A percentile compares a stretch with the other conserved stretches of the same genome.
These are phyloP conservation scores for Kickxella alabastrina DNA, from an alignment of 192 early-diverging fungal species.

Conservation along the genomic window DNA sequence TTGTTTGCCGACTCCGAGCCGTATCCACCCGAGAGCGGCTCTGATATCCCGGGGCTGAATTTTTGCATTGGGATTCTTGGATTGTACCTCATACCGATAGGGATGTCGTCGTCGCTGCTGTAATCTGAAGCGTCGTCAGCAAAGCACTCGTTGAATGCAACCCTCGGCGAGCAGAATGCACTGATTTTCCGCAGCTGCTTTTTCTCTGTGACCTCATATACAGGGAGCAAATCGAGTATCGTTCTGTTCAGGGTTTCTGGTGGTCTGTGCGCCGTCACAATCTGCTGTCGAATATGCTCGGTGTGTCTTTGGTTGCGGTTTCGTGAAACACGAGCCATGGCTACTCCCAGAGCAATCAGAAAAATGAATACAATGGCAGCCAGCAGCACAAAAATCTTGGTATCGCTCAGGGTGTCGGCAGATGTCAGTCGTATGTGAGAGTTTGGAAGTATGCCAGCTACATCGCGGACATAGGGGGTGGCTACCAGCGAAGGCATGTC, in stretches of 20 bases:
- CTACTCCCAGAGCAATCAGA: slow-evolving; percentile 47
- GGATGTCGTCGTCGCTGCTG: background rate
- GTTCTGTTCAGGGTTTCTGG: slow-evolving; percentile 49
- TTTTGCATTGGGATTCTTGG: slow-evolving; percentile 4
- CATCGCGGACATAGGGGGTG: slow-evolving; percentile 1
- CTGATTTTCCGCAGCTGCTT: slow-evolving; percentile 31
- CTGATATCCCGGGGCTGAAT: background rate
- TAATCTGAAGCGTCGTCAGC: slow-evolving; percentile 6
- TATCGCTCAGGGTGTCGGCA: slow-evolving; percentile 47
- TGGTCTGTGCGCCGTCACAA: slow-evolving; percentile 13
- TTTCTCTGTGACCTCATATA: slow-evolving; percentile 47
- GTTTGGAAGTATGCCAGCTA: slow-evolving; percentile 7
- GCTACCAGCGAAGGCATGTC: no score
- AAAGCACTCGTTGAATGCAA: slow-evolving; percentile 24
- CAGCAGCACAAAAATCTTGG: slow-evolving; percentile 51
- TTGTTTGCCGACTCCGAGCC: slow-evolving; percentile 17
- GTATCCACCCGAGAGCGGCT: slow-evolving; percentile 10
- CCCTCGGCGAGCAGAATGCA: slow-evolving; percentile 6
- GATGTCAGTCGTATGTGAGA: slow-evolving; percentile 6
- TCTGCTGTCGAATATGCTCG: slow-evolving; percentile 21
- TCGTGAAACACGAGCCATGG: slow-evolving; percentile 48
- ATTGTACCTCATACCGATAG: no score
- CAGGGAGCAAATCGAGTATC: slow-evolving; percentile 44
- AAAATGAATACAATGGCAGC: slow-evolving; percentile 51
- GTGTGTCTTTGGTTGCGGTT: slow-evolving; percentile 26